phyloP scores from a whole-genome alignment of 331 rosid genomes.

The Pyrus hybrid region DNA sequence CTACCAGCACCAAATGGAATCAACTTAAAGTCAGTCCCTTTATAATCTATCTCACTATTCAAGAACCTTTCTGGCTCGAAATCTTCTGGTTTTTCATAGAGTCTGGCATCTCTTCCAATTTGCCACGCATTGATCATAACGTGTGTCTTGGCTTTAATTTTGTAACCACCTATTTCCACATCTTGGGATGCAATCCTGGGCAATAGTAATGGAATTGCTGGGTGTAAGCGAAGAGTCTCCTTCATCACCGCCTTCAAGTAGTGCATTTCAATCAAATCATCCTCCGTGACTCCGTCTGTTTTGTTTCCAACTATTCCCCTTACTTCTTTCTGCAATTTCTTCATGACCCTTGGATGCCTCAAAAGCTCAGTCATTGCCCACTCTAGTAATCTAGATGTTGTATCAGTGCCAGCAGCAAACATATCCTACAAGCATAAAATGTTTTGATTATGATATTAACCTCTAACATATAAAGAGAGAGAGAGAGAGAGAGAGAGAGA shows the following conservation, averaged over 20 bases:
- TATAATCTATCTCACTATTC: slow-evolving; percentile 13
- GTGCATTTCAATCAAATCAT: slow-evolving; percentile 14
- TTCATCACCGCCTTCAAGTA: slow-evolving; percentile 33
- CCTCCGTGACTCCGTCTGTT: slow-evolving; percentile 6
- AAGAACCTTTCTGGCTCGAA: slow-evolving; percentile 30
- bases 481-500: neutral
- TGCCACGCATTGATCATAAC: slow-evolving; percentile 35
- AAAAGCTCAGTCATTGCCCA: slow-evolving; percentile 25
- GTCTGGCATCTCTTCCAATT: slow-evolving; percentile 24
- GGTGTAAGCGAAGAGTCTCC: slow-evolving; percentile 27
- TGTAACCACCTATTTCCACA: no score
- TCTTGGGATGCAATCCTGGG: no score
- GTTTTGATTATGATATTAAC: neutral
- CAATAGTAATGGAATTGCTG: no score
- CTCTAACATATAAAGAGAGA: no score
- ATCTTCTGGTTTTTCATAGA: slow-evolving; percentile 22
- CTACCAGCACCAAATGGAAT: slow-evolving; percentile 19
- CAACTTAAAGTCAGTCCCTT: slow-evolving; percentile 12
- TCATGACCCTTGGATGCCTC: slow-evolving; percentile 9
- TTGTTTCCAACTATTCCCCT: neutral
- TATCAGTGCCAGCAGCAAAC: slow-evolving; percentile 14
- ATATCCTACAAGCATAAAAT: neutral
- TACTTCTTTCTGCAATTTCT: slow-evolving; percentile 7
- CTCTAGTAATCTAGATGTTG: neutral
- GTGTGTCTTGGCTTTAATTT: no score